Evolutionary conservation across 305 asterid genomes (phyloP), one percentile per base, ranked within the genome.

Genomic region (Plantago coronopus): DNA sequence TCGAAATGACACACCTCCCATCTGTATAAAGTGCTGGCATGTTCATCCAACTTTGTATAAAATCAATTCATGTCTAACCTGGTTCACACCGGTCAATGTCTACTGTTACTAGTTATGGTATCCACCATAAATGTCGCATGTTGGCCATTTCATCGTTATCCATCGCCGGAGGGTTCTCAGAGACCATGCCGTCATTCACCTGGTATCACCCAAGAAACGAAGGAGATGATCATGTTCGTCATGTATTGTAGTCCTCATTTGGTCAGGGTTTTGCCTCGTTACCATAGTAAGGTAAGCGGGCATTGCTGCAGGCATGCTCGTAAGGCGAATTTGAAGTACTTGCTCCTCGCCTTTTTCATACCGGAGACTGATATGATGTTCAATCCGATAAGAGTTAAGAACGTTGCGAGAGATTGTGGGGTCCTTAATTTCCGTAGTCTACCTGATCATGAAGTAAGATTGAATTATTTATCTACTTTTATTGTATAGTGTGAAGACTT

Each of bases 371-470:
- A 23, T 0, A 0, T 3, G 27, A 13, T 21, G 5, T 51, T 51
- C 20, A 51, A 17, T 23, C 38, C 57, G 5, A 7, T 0, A 6
- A 51, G 15, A 23, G 57, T 51, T 51, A 17, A 17, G 15, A 10
- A 13, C 14, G 14, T 51, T 23, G 38, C 57, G 5, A 50, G 6
- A 17, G 57, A 50, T 50, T 50, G 57, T n/a, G 57, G 57, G 17
- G n/a, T 20, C 17, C 16, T 21, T 22, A 27, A 8, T 1, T 17
- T 22, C 17, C 16, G 23, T 19, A 12, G 23, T 51, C 2, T 22
- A 19, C 43, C 43, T 10, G 12, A 38, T 11, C 12, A 3, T 15
- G 40, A 4, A 2, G 57, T 51, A 51, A 51, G 57, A 19, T 50
- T 20, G 14, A 49, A 8, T 2, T 21, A 2, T 49, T 18, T 18